Evolutionary conservation across 345 rosid genomes (phyloP).

Genomic region (Heritiera littoralis): DNA sequence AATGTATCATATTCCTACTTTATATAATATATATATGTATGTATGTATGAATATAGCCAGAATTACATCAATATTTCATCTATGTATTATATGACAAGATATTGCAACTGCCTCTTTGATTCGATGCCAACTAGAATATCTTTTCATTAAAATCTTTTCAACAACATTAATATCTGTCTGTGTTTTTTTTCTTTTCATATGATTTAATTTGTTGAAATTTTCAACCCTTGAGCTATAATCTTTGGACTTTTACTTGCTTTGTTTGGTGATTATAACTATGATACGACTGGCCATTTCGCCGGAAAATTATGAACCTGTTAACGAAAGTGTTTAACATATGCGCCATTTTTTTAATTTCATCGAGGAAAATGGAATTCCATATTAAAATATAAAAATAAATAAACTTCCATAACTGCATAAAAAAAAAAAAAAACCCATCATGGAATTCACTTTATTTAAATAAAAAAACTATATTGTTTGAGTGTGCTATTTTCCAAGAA

Average conservation of each 20-base stretch:
- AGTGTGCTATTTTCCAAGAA: conserved; percentile 30
- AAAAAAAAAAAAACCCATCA: no score
- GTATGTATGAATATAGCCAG: no score
- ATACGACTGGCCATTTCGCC: background rate
- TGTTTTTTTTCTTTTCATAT: background rate
- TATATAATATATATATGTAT: no score
- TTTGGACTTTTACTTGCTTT: background rate
- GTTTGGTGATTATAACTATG: background rate
- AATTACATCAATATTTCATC: background rate
- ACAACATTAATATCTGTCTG: background rate
- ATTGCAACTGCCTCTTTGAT: background rate
- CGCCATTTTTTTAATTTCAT: background rate
- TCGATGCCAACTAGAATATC: background rate
- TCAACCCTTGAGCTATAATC: background rate
- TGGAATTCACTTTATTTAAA: no score
- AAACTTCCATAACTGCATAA: background rate
- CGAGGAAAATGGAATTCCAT: background rate
- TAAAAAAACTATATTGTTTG: background rate
- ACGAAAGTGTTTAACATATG: background rate
- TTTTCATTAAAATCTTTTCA: background rate
- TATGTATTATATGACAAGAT: background rate
- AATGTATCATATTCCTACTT: no score
- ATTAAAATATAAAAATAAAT: no score
- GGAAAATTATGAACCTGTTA: background rate
- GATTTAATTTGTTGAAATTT: background rate